Conservation (phyloP, 805 yeast species). For the Priceomyces medius region DNA sequence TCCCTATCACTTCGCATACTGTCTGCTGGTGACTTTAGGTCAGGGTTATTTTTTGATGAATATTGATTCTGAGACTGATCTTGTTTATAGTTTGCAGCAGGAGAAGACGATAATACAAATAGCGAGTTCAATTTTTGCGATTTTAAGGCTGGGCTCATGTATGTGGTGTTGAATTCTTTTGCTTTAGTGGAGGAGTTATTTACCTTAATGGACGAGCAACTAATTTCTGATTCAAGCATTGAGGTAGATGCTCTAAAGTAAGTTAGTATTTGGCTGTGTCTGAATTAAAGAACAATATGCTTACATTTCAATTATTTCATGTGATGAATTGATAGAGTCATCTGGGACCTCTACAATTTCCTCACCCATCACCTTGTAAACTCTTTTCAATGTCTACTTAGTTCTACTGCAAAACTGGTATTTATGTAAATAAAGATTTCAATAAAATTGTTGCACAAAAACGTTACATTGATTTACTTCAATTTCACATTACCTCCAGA, state of each 20-base stretch:
- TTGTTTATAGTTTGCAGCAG: slow-evolving; percentile 1
- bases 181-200: too few relatives aligned
- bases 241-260: not conserved
- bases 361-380: slow-evolving; percentile 8
- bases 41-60: not conserved
- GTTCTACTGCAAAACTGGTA: not conserved
- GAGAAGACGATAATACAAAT: slow-evolving; percentile 3
- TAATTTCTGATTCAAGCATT: slow-evolving; percentile 2
- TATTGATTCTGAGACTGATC: not conserved
- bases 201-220: not conserved
- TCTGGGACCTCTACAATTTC: slow-evolving; percentile 15
- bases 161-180: too few relatives aligned
- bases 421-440: not conserved
- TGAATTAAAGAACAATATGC: slow-evolving; percentile 10
- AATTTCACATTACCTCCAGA: not conserved
- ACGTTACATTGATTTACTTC: not conserved
- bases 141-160: not conserved
- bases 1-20: slow-evolving; percentile 1
- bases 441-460: not conserved
- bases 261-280: not conserved
- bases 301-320: slow-evolving; percentile 22
- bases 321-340: slow-evolving; percentile 5
- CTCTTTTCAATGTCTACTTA: slow-evolving; percentile 6
- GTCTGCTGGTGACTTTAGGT: not conserved
- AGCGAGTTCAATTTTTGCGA: not conserved